Base-by-base conservation (phyloP, 352 stramenopile genomes). In the Phytophthora constricta region DNA sequence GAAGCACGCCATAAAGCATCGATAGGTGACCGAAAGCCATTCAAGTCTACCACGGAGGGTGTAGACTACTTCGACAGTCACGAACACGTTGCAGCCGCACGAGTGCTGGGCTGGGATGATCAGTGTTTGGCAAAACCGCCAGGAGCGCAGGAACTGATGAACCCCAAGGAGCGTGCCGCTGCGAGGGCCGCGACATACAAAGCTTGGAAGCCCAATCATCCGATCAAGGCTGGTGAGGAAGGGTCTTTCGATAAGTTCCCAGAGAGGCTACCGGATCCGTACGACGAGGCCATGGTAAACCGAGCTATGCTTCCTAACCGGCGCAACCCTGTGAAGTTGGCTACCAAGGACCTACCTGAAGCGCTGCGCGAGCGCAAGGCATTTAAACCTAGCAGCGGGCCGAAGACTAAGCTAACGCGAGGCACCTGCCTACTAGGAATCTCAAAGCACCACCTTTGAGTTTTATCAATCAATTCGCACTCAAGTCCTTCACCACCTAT, bases 51-150 rank as follows among this genome's bases (percentile, higher is more conserved):
- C 14, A 72, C 85, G 1, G 68, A 79, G 17, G 76, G 77, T 16
- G 78, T 93, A 17, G 77, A 90, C 63, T 92, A 73, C 54, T 93
- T 93, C 48, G 85, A 93, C 58, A 79, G 72, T 17, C 84, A 92
- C 20, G 85, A 93, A 53, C 85, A 91, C 68, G 76, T 90, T 34
- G 80, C 83, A 9, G 85, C 83, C 2, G 84, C 80, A 5, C 67
- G 69, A 1, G 62, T 91, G 9, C 74, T 87, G 56, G 80, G 82
- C 33, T 93, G 85, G 83, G 85, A 92, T 62, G 85, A 90, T 25
- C 68, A 84, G 27, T 93, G 85, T 61, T 62, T 83, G 27, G 77
- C 80, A 31, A 87, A 87, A 43, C 76, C 76, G 0, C 79, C 76
- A 16, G 83, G 79, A 4, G 68, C 72, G 33, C 64, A 80, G n/a